phyloP scores from a whole-genome alignment of 2,329 filamentous ascomycete species.

The Botrytis fabae region DNA sequence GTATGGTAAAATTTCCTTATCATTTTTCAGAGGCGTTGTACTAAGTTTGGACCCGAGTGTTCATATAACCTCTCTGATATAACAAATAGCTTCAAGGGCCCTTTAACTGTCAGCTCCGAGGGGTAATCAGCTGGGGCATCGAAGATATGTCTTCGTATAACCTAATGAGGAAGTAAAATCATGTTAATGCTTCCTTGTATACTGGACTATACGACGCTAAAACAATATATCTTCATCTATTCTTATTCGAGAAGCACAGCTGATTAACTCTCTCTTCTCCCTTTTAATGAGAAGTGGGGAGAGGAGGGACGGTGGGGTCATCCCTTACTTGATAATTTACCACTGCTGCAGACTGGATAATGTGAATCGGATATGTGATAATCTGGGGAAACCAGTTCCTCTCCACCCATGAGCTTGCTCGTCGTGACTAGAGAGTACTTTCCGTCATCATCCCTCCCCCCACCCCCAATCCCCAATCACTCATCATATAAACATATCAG shows the following conservation, averaged over 20 bases:
- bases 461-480: not conserved
- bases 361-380: not conserved
- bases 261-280: not conserved
- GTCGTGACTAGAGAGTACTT: not conserved
- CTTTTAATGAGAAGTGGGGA: not conserved
- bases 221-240: constrained; percentile 12
- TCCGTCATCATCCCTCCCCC: not conserved
- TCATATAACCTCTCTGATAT: no score
- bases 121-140: not conserved
- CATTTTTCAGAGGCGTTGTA: not conserved
- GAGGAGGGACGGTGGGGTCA: not conserved
- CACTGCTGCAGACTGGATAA: not conserved
- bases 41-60: not conserved
- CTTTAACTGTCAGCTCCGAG: not conserved
- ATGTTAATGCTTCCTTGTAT: not conserved
- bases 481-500: not conserved
- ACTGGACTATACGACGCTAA: not conserved
- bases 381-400: not conserved
- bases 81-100: not conserved
- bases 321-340: not conserved
- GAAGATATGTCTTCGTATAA: not conserved
- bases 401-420: not conserved
- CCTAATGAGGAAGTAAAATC: not conserved
- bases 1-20: not conserved
- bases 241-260: not conserved